Conservation (phyloP, 1,284 basidiomycete species). For the Apiotrichum akiyoshidainum region DNA sequence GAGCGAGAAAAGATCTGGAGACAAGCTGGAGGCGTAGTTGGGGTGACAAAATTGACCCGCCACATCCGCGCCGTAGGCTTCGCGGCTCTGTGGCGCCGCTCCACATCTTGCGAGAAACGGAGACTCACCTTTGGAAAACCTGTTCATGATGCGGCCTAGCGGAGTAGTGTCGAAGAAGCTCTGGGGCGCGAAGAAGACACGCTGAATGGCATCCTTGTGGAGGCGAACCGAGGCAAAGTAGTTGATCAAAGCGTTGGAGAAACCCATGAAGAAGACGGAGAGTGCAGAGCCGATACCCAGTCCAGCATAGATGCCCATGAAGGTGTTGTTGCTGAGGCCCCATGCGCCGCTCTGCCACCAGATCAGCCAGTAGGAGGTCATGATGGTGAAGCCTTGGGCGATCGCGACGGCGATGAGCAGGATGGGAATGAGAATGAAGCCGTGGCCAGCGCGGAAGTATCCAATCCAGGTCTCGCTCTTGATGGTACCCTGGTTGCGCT, state of each 20-base stretch:
- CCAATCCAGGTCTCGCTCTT: conserved; percentile 42
- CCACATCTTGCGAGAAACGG: no score
- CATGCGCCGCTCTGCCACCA: conserved; percentile 66
- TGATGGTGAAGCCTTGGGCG: conserved; percentile 45
- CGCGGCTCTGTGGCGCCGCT: no score
- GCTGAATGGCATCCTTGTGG: conserved; percentile 59
- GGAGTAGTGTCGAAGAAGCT: conserved; percentile 88
- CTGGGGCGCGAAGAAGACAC: conserved; percentile 72
- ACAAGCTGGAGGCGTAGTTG: no score
- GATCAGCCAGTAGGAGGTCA: conserved; percentile 58
- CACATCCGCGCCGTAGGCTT: no score
- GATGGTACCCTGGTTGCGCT: conserved; percentile 47
- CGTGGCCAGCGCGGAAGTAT: conserved; percentile 56
- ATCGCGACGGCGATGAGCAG: conserved; percentile 47
- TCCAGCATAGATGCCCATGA: conserved; percentile 58
- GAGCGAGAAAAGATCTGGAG: no score
- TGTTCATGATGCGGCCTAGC: conserved; percentile 57
- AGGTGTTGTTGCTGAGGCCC: conserved; percentile 46
- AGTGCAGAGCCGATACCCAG: conserved; percentile 56
- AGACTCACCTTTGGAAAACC: conserved; percentile 7
- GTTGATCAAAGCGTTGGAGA: conserved; percentile 52
- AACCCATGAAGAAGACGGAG: conserved; percentile 56
- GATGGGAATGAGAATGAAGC: conserved; percentile 53
- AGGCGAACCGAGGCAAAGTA: conserved; percentile 64
- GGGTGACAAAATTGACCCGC: no score